Conservation (phyloP, 805 yeast species). For the Candida endomychidarum region DNA sequence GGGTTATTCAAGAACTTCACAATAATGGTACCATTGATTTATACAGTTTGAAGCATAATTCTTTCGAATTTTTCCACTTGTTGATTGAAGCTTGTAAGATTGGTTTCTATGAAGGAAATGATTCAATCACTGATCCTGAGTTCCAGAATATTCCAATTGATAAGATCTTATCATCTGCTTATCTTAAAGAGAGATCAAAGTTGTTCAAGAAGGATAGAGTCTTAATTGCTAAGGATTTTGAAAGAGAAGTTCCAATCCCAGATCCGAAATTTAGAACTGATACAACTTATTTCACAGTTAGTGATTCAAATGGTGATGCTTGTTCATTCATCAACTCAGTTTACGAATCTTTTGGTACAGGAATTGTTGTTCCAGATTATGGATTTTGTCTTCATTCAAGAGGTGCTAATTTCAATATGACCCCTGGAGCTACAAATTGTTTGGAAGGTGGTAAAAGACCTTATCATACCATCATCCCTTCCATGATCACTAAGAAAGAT, state of each 20-base stretch:
- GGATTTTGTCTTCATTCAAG: constrained; percentile 78
- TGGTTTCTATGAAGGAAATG: constrained; percentile 74
- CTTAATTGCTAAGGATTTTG: constrained; percentile 41
- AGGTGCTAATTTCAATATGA: constrained; percentile 71
- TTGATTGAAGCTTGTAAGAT: constrained; percentile 71
- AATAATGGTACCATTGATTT: constrained; percentile 43
- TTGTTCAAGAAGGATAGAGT: constrained; percentile 43
- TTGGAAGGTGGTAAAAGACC: constrained; percentile 71
- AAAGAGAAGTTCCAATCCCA: constrained; percentile 53
- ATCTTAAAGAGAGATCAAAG: constrained; percentile 50
- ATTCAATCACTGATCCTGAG: constrained; percentile 63
- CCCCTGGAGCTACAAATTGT: constrained; percentile 55
- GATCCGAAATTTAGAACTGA: constrained; percentile 62
- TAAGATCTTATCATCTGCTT: constrained; percentile 47
- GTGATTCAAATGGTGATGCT: constrained; percentile 73
- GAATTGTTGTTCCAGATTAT: constrained; percentile 58
- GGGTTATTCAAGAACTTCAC: constrained; percentile 59
- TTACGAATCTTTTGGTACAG: constrained; percentile 67
- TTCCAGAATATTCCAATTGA: constrained; percentile 39
- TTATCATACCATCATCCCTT: constrained; percentile 83
- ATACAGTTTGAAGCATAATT: constrained; percentile 54
- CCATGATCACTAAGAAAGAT: constrained; percentile 61
- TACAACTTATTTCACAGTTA: constrained; percentile 65
- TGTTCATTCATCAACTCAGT: constrained; percentile 80
- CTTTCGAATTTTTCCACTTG: constrained; percentile 66